phyloP scores from a whole-genome alignment of 257 asterid species.

The Capsicum baccatum region DNA sequence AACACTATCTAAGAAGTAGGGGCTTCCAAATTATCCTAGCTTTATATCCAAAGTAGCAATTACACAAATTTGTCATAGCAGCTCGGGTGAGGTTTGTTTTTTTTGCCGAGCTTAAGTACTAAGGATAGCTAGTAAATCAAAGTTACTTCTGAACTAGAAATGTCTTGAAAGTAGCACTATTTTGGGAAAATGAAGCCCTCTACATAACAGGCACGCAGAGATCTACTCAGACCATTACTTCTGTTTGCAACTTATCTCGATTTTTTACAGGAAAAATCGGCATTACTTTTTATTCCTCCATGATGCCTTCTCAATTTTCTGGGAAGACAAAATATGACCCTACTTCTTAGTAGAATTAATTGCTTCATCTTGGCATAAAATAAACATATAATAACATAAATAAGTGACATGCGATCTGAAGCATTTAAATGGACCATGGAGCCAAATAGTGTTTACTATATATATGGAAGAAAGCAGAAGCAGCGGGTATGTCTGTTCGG shows the following conservation, averaged over 20 bases:
- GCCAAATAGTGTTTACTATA: background rate
- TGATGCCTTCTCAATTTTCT: background rate
- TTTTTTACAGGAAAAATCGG: too few species aligned
- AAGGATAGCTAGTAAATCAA: too few species aligned
- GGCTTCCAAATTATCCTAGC: background rate
- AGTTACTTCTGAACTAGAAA: too few species aligned
- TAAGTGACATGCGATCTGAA: background rate
- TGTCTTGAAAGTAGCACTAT: too few species aligned
- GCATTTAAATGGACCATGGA: slow-evolving; percentile 7
- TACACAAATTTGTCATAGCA: background rate
- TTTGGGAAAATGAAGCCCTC: too few species aligned
- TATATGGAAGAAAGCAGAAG: too few species aligned
- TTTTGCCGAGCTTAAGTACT: too few species aligned
- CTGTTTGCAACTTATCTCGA: too few species aligned
- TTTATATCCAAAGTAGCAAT: background rate
- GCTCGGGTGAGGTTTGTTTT: background rate
- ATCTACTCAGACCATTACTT: too few species aligned
- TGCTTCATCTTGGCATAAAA: background rate
- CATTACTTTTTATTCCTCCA: too few species aligned
- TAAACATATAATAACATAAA: background rate
- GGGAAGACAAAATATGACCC: background rate
- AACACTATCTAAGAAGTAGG: background rate
- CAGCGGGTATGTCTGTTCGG: too few species aligned
- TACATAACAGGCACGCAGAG: too few species aligned
- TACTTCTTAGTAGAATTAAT: background rate